Base-by-base conservation (phyloP, 306 rosid genomes). In the Cotoneaster glaucophyllus region DNA sequence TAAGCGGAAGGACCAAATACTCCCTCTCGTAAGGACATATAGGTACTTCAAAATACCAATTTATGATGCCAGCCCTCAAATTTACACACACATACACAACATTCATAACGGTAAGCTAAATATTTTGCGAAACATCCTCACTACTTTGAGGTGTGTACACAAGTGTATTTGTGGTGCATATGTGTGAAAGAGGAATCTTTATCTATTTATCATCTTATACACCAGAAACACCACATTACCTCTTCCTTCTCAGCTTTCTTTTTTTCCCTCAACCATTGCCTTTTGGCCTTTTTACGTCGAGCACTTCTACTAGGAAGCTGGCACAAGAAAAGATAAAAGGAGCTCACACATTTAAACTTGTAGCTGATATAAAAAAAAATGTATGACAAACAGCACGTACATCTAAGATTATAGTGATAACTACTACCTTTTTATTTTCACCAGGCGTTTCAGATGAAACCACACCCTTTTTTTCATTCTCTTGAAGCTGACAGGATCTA, bases 261-360 rank as follows among this genome's bases (percentile, higher is more conserved):
- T 70, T 81, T 84, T 82, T 90, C 98, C 87, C 96, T 92, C 84
- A 86, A 79, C 97, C 96, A 87, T 74, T 25, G 89, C 80, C 97
- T 86, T 84, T 88, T 91, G 74, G 90, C 91, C 85, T 89, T 96
- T 76, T 90, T 92, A 74, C 98, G 94, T 11, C 94, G 96, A 69
- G 94, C 88, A 81, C 96, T 93, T 83, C 99, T 90, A 88, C 98
- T 84, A 25, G 93, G 90, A 68, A 80, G 17, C 99, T 95, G 80
- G 63, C 21, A 53, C 32, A 77, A 77, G 73, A 77, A 79, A 74
- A 52, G n/a, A 24, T 26, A 59, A 31, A 50, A 74, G 8, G 43
- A 45, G 28, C 56, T 29, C 66, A 71, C 1, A 34, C 44, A 43
- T 68, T 31, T 74, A n/a, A 44, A 62, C 69, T 44, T 29, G 59